Evolutionary conservation across 2,329 filamentous ascomycete species (phyloP).

Genomic region (Alternaria sp.): DNA sequence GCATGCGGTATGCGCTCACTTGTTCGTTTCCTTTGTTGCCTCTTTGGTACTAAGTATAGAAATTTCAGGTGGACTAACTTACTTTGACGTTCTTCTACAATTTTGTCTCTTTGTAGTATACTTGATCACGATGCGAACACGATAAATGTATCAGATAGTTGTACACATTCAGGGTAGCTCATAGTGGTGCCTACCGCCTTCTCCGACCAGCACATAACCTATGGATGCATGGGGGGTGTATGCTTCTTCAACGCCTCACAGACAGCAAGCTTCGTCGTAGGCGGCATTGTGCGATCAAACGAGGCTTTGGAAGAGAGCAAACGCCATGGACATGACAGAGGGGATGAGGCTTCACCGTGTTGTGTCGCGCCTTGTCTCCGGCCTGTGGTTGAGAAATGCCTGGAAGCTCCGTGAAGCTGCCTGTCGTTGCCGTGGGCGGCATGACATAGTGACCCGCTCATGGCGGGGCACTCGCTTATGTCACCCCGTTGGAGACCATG

Average conservation of each 20-base stretch:
- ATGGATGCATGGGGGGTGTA: too few species aligned
- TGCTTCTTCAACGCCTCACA: too few species aligned
- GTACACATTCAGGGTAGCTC: too few species aligned
- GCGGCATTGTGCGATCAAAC: too few species aligned
- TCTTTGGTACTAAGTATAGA: not conserved
- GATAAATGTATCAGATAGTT: not conserved
- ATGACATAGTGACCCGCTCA: constrained; percentile 15
- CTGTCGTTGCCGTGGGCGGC: constrained; percentile 13
- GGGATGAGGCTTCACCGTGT: too few species aligned
- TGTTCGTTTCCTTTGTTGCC: not conserved
- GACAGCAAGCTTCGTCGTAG: too few species aligned
- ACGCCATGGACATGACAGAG: too few species aligned
- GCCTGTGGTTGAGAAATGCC: not conserved
- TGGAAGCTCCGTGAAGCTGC: constrained; percentile 22
- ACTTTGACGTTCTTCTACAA: not conserved
- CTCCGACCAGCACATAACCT: too few species aligned
- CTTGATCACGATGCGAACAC: not conserved
- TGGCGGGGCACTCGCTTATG: constrained; percentile 30
- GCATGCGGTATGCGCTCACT: not conserved
- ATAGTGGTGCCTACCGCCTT: too few species aligned
- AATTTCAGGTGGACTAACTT: not conserved
- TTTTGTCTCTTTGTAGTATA: not conserved
- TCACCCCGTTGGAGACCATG: constrained; percentile 20
- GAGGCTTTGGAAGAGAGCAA: too few species aligned
- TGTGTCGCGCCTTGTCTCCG: too few species aligned